Base-by-base conservation (phyloP, 1,284 basidiomycete species). In the Acaromyces ingoldii region DNA sequence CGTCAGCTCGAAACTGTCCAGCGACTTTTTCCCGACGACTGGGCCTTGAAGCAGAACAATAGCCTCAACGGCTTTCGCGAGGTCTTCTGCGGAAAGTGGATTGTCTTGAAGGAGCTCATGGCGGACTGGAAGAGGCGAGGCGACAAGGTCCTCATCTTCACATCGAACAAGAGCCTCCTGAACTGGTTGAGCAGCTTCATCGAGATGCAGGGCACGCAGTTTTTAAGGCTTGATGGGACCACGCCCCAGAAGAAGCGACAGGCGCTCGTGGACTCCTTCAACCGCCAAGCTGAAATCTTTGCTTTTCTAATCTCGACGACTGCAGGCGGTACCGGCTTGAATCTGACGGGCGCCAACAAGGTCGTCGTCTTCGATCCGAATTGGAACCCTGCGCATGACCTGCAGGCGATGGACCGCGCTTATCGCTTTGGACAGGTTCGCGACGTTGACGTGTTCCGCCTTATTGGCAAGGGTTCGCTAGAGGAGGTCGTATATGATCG, bases 261-360 rank as follows among this genome's bases (percentile, higher is more conserved):
- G 57, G 79, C 81, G 0, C 76, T 88, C 62, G 87, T 92, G 56
- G 88, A 92, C 70, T 75, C 79, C 61, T 92, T 91, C 73, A 85
- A 91, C 59, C 74, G 80, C n/a, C 83, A 91, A 65, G 81, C 84
- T 0, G 77, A 83, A 9, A 77, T 87, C 34, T 89, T 84, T 67
- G 76, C 89, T 42, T 89, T 91, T 73, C 80, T 92, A 46, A 87
- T 92, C 50, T 91, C 89, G 6, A 79, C 92, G 62, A 91, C 91
- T 64, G 77, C 77, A 2, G 79, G 79, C 13, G 89, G 90, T 2
- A 80, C 91, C 22, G 90, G 89, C 3, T 78, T 92, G 50, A 92
- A 92, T 73, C 76, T 92, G 56, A 92, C 89, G 0, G 87, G 88
- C 13, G 90, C 90, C 1, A 91, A 89, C 67, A 88, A 91, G 70